Percentiles rank a stretch among this genome's conserved stretches.
phyloP scores from a whole-genome alignment of 768 basidiomycete genomes.

The Boletus pseudopeckii region DNA sequence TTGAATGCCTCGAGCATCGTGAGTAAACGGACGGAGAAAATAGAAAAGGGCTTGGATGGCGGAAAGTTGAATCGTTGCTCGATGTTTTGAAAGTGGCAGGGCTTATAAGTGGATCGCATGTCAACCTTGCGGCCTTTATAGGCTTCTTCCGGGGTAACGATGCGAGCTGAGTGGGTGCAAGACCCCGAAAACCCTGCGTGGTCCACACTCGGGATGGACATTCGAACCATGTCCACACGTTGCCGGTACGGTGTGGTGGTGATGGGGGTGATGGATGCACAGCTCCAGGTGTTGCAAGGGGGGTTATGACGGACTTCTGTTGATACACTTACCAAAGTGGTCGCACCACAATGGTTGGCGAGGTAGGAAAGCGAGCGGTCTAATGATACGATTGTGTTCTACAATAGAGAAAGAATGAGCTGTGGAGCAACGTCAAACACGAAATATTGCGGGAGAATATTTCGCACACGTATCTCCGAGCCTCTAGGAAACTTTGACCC shows the following conservation, averaged over 20 bases:
- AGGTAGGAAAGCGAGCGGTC: neutral
- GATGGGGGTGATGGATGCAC: constrained; percentile 5
- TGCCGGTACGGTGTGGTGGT: constrained; percentile 3
- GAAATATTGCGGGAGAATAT: neutral
- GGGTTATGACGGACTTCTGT: neutral
- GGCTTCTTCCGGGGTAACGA: constrained; percentile 27
- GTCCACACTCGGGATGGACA: constrained; percentile 3
- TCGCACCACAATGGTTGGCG: neutral
- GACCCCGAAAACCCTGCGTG: constrained; percentile 20
- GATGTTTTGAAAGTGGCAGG: constrained; percentile 9
- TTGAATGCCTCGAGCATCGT: constrained; percentile 73
- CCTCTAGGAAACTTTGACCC: neutral
- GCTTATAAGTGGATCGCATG: constrained; percentile 29
- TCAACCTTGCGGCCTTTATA: constrained; percentile 23
- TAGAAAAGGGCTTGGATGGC: constrained; percentile 8
- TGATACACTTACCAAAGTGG: constrained; percentile 6
- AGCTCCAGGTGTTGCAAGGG: constrained; percentile 16
- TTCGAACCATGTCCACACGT: constrained; percentile 14
- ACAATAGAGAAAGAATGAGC: neutral
- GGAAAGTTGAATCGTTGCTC: constrained; percentile 15
- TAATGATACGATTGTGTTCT: neutral
- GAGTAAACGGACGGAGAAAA: neutral
- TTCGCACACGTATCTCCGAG: constrained; percentile 4
- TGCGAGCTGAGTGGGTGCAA: constrained; percentile 7
- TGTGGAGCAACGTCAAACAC: neutral